Conservation (phyloP, 257 asterid species). For the Phtheirospermum japonicum region DNA sequence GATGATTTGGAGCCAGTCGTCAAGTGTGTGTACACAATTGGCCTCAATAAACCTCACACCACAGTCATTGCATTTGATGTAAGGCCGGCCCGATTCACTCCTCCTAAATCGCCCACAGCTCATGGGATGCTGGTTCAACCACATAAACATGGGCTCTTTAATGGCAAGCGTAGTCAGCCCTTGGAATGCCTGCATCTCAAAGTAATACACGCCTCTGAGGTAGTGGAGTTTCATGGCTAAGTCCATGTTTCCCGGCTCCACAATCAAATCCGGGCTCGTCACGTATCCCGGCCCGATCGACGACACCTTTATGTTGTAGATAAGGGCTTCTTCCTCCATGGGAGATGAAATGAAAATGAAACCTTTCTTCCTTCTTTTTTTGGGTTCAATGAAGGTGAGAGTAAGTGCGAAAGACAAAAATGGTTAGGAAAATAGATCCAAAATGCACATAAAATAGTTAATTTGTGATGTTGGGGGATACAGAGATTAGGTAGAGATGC, state of each 20-base stretch:
- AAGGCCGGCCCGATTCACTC: constrained; percentile 62
- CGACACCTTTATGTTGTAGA: too few species aligned
- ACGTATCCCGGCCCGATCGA: too few species aligned
- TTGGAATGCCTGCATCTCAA: constrained; percentile 45
- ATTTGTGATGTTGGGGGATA: neutral
- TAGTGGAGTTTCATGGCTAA: constrained; percentile 90
- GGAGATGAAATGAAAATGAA: constrained; percentile 26
- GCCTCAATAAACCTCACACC: constrained; percentile 75
- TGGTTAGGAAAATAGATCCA: too few species aligned
- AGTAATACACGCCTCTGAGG: constrained; percentile 59
- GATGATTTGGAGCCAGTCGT: constrained; percentile 65
- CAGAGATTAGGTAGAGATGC: neutral
- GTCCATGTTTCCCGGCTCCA: constrained; percentile 63
- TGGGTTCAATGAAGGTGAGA: too few species aligned
- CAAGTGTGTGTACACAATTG: constrained; percentile 49
- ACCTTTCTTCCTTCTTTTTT: too few species aligned
- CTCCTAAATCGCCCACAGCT: constrained; percentile 62
- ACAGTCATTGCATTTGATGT: constrained; percentile 78
- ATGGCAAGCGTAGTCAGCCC: constrained; percentile 42
- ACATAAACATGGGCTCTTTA: constrained; percentile 66
- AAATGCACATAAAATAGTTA: neutral
- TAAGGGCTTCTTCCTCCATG: constrained; percentile 32
- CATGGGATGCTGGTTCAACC: constrained; percentile 42
- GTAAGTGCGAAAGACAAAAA: neutral
- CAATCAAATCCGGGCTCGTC: constrained; percentile 37